Evolutionary conservation across 139 green algal genomes (phyloP).

Genomic region (Chlorella ohadii): DNA sequence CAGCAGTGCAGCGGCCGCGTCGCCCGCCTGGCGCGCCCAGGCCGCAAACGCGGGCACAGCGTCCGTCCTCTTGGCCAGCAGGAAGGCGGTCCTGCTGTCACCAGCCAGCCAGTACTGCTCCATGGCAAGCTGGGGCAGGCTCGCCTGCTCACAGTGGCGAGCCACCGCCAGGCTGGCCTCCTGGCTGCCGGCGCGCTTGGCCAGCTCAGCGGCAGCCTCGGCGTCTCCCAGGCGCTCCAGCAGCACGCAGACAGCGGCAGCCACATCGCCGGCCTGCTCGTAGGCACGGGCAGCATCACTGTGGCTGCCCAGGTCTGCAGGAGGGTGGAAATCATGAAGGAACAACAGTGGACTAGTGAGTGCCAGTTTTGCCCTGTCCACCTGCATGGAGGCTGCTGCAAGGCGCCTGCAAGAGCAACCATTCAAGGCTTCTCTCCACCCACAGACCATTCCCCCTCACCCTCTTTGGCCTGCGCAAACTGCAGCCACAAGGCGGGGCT

Average conservation of each 20-base stretch:
- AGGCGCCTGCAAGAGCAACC: neutral
- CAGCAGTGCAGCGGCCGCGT: constrained; percentile 53
- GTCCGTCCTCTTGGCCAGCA: neutral
- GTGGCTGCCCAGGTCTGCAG: constrained; percentile 47
- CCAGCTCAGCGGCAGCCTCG: constrained; percentile 51
- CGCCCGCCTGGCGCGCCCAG: constrained; percentile 67
- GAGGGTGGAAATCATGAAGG: neutral
- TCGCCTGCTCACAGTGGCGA: neutral
- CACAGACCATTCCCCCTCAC: neutral
- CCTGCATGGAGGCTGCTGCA: too few relatives aligned
- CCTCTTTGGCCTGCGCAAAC: constrained; percentile 83
- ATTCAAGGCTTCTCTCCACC: too few relatives aligned
- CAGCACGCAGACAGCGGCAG: constrained; percentile 69
- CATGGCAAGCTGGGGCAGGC: neutral
- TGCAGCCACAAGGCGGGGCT: constrained; percentile 76
- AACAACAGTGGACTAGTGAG: neutral
- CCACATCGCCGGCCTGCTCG: constrained; percentile 70
- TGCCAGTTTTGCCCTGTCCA: too few relatives aligned
- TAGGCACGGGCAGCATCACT: constrained; percentile 62
- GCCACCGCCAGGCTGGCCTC: constrained; percentile 15
- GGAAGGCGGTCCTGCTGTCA: neutral
- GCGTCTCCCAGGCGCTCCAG: constrained; percentile 72
- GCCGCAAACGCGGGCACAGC: constrained; percentile 46
- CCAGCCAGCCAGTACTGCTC: constrained; percentile 9
- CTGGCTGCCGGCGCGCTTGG: neutral